A percentile compares a stretch with the other conserved stretches of the same genome.
These are phyloP conservation scores for Taiwanofungus camphoratus DNA, from an alignment of 1,284 basidiomycete genomes.

Conservation along the genomic window DNA sequence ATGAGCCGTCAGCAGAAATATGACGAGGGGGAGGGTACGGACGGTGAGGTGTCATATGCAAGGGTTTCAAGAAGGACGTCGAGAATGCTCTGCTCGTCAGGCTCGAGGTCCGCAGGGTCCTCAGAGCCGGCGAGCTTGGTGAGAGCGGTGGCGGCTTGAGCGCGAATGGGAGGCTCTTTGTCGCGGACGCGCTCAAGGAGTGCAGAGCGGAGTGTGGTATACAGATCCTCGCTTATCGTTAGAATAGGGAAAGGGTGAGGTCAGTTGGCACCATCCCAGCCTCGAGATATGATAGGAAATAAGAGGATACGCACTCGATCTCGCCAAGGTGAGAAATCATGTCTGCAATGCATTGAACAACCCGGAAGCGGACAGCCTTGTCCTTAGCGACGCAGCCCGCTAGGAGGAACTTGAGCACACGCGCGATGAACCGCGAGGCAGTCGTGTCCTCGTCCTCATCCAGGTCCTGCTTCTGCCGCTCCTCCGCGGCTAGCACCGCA, in stretches of 20 bases:
- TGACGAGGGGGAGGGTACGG: slow-evolving; percentile 30
- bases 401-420: slow-evolving; percentile 74
- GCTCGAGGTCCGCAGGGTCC: slow-evolving; percentile 59
- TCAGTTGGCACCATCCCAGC: slow-evolving; percentile 1
- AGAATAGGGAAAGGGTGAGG: too few relatives aligned
- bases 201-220: slow-evolving; percentile 57
- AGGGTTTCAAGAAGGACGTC: slow-evolving; percentile 73
- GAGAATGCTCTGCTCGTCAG: slow-evolving; percentile 60
- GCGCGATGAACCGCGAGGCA: slow-evolving; percentile 68
- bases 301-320: slow-evolving; percentile 61
- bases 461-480: slow-evolving; percentile 31
- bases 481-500: slow-evolving; percentile 32
- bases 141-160: slow-evolving; percentile 82
- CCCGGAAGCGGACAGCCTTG: slow-evolving; percentile 82
- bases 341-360: slow-evolving; percentile 74
- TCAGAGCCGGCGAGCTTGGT: slow-evolving; percentile 81
- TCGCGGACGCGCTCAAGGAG: slow-evolving; percentile 80
- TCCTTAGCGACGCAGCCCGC: slow-evolving; percentile 87
- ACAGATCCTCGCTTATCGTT: slow-evolving; percentile 90
- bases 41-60: slow-evolving; percentile 76
- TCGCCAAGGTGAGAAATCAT: slow-evolving; percentile 79
- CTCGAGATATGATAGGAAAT: neutral
- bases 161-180: slow-evolving; percentile 81
- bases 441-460: slow-evolving; percentile 69
- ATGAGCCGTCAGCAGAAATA: neutral